phyloP scores from a whole-genome alignment of 306 rosid species.

The Cucumis cinereus region DNA sequence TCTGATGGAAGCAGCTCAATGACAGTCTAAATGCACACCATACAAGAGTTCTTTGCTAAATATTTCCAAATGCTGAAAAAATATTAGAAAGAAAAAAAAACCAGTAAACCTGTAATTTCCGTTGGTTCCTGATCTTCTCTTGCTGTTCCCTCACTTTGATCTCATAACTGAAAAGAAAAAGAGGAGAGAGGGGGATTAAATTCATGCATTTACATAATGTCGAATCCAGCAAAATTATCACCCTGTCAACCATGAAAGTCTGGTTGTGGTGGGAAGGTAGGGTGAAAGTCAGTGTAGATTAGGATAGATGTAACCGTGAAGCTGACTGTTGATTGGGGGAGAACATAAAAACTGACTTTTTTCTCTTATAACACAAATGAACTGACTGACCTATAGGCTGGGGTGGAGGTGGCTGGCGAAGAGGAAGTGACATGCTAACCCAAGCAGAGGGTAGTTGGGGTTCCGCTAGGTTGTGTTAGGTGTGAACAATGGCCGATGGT shows the following conservation, averaged over 20 bases:
- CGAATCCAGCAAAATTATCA: neutral
- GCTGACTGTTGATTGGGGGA: neutral
- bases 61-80: neutral
- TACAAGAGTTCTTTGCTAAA: neutral
- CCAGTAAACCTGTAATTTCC: slow-evolving; percentile 54
- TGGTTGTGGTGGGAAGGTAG: neutral
- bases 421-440: neutral
- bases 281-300: neutral
- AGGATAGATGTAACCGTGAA: neutral
- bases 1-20: neutral
- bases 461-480: neutral
- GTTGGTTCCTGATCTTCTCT: slow-evolving; percentile 62
- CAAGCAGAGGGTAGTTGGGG: neutral
- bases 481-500: neutral
- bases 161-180: slow-evolving; percentile 56
- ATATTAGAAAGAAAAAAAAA: neutral
- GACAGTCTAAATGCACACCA: neutral
- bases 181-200: neutral
- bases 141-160: slow-evolving; percentile 92
- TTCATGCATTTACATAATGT: neutral
- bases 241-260: neutral
- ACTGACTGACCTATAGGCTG: neutral
- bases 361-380: neutral
- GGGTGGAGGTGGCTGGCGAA: neutral
- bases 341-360: neutral